Conservation (phyloP, 2,329 filamentous ascomycete species). For the Cephalotrichum gorgonifer region DNA sequence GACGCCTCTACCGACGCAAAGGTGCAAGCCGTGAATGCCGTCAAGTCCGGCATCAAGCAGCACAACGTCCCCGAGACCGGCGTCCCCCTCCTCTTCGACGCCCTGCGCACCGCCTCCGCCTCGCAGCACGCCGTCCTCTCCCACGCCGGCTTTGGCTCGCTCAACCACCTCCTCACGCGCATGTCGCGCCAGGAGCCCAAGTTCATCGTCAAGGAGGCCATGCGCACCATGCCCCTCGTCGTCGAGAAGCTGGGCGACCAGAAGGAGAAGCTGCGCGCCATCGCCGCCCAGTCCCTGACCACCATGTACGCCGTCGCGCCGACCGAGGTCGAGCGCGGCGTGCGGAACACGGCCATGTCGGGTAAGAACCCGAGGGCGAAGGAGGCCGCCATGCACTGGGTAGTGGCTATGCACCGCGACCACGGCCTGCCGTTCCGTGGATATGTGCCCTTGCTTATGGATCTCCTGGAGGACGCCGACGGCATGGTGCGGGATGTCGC, state of each 20-base stretch:
- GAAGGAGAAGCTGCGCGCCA: slow-evolving; percentile 71
- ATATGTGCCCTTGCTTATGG: slow-evolving; percentile 76
- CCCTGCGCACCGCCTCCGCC: slow-evolving; percentile 61
- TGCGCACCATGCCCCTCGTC: slow-evolving; percentile 62
- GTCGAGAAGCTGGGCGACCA: slow-evolving; percentile 79
- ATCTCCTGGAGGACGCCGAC: slow-evolving; percentile 82
- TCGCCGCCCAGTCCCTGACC: slow-evolving; percentile 64
- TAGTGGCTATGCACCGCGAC: slow-evolving; percentile 49
- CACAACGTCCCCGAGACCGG: slow-evolving; percentile 72
- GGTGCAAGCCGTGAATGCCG: slow-evolving; percentile 56
- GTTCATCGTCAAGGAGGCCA: slow-evolving; percentile 58
- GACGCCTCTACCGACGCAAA: slow-evolving; percentile 62
- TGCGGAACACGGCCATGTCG: slow-evolving; percentile 67
- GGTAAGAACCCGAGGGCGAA: slow-evolving; percentile 78
- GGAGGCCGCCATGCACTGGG: slow-evolving; percentile 76
- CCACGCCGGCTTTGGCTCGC: slow-evolving; percentile 75
- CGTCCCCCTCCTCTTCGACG: slow-evolving; percentile 70
- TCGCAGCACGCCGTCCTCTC: slow-evolving; percentile 70
- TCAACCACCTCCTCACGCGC: slow-evolving; percentile 80
- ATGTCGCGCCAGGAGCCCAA: slow-evolving; percentile 77
- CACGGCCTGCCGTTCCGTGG: slow-evolving; percentile 69
- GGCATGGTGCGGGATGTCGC: slow-evolving; percentile 76
- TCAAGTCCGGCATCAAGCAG: slow-evolving; percentile 89
- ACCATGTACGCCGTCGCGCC: slow-evolving; percentile 66
- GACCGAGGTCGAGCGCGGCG: slow-evolving; percentile 65